Evolutionary conservation across 192 early-diverging fungal species (phyloP).

Genomic region (Coemansia sp.): DNA sequence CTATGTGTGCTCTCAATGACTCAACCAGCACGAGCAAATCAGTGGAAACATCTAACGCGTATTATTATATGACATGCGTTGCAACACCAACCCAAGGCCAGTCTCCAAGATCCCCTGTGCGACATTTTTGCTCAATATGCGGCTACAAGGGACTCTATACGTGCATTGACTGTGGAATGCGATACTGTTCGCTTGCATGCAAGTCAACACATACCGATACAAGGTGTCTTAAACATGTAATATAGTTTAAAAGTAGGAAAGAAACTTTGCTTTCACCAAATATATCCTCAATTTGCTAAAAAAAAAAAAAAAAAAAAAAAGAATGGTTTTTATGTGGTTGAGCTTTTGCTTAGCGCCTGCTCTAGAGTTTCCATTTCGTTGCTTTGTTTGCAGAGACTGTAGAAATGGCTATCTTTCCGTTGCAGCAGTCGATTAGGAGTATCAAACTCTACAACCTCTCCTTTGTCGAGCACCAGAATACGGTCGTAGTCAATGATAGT

Average conservation of each 20-base stretch:
- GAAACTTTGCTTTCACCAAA: too few species aligned
- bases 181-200: conserved; percentile 64
- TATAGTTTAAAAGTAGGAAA: background rate
- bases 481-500: conserved; percentile 84
- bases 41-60: background rate
- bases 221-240: conserved; percentile 55
- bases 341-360: background rate
- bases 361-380: conserved; percentile 61
- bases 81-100: conserved; percentile 37
- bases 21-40: background rate
- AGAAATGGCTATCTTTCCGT: conserved; percentile 61
- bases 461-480: conserved; percentile 78
- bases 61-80: conserved; percentile 27
- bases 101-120: conserved; percentile 36
- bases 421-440: conserved; percentile 70
- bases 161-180: conserved; percentile 66
- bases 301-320: background rate
- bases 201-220: conserved; percentile 63
- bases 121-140: conserved; percentile 68
- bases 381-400: conserved; percentile 73
- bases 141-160: conserved; percentile 63
- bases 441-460: conserved; percentile 77
- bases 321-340: background rate
- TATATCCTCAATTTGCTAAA: background rate
- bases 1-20: background rate